Conservation (phyloP, 495 filamentous ascomycete genomes). For the Aspergillus ellipticus region DNA sequence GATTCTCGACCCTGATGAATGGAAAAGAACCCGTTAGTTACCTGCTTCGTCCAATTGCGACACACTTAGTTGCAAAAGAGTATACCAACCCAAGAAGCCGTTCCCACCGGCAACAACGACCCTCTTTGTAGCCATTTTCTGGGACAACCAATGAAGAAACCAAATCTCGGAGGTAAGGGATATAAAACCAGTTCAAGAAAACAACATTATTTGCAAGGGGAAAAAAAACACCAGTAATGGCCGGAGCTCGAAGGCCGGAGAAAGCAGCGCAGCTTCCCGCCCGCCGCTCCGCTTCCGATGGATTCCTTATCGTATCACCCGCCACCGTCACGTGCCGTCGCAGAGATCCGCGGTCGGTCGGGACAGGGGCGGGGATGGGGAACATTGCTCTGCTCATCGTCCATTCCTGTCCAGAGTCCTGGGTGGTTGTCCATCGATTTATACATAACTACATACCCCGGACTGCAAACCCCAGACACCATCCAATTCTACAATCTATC, state of each 20-base stretch:
- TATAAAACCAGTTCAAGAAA: not conserved
- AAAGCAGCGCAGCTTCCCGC: not conserved
- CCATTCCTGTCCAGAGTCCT: too few relatives aligned
- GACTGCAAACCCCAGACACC: not conserved
- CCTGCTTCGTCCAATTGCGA: not conserved
- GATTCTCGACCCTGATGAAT: slow-evolving; percentile 67
- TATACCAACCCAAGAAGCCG: slow-evolving; percentile 72
- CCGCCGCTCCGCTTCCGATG: slow-evolving; percentile 5
- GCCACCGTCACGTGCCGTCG: slow-evolving; percentile 6
- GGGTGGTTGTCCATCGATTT: too few relatives aligned
- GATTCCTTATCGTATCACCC: slow-evolving; percentile 16
- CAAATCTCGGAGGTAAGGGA: not conserved
- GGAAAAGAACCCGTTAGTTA: slow-evolving; percentile 4
- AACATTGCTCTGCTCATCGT: not conserved
- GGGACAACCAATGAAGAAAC: not conserved
- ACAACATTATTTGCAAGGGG: not conserved
- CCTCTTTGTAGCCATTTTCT: slow-evolving; percentile 54
- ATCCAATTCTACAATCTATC: not conserved
- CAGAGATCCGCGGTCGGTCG: not conserved
- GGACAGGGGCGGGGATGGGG: too few relatives aligned
- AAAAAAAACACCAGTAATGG: too few relatives aligned
- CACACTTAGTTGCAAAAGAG: not conserved
- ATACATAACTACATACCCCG: too few relatives aligned
- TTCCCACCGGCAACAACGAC: slow-evolving; percentile 90
- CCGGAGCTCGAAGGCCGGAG: not conserved